Evolutionary conservation across 352 stramenopile species (phyloP).

Genomic region (Pythium vanterpoolii): DNA sequence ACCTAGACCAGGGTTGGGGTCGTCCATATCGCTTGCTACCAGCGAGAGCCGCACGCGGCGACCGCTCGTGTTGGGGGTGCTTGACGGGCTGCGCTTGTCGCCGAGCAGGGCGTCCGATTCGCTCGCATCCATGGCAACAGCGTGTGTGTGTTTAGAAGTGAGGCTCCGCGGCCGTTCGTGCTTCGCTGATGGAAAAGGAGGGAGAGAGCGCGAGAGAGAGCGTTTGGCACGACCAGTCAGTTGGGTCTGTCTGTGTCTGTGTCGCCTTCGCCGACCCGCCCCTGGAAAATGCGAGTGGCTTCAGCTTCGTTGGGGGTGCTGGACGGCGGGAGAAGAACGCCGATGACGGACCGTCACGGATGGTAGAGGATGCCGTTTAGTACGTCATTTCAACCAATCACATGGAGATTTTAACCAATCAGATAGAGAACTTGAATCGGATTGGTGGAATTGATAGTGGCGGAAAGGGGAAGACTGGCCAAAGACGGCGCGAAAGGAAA

Average conservation of each 20-base stretch:
- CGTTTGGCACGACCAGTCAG: neutral
- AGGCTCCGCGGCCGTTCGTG: neutral
- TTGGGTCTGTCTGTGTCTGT: conserved; percentile 15
- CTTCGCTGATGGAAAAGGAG: neutral
- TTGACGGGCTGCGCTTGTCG: conserved; percentile 17
- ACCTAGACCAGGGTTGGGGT: neutral
- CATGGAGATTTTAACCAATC: neutral
- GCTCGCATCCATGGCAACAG: conserved; percentile 29
- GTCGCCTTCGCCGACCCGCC: conserved; percentile 1
- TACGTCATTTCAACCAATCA: conserved; percentile 9
- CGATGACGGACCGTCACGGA: conserved; percentile 1
- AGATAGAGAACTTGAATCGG: neutral
- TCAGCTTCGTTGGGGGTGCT: neutral
- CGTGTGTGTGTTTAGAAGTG: neutral
- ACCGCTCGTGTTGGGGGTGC: conserved; percentile 1
- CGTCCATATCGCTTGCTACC: neutral
- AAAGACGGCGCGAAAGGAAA: conserved; percentile 15
- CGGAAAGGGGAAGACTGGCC: neutral
- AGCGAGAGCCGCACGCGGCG: conserved; percentile 24
- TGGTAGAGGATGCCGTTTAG: neutral
- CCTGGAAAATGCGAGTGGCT: conserved; percentile 5
- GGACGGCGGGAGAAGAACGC: conserved; percentile 6
- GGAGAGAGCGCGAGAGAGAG: neutral
- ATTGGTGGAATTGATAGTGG: conserved; percentile 1
- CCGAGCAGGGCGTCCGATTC: conserved; percentile 49